Conservation (phyloP, 1,284 basidiomycete genomes). For the Pascua guehoae region DNA sequence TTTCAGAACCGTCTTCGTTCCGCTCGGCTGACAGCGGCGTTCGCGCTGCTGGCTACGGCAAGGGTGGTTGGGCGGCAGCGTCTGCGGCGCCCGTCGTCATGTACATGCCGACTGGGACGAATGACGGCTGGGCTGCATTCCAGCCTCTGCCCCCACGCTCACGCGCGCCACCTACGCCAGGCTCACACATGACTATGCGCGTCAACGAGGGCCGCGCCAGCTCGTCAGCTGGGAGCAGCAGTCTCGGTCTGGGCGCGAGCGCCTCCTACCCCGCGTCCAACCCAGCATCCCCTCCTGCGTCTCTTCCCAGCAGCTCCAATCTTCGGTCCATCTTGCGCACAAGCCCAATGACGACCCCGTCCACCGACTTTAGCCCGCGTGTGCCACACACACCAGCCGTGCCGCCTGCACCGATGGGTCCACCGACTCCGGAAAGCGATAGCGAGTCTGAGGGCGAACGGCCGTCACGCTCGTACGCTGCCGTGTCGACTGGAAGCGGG, state of each 20-base stretch:
- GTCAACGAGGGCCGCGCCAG: no score
- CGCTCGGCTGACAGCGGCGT: constrained; percentile 1
- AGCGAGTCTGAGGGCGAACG: neutral
- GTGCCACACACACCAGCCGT: no score
- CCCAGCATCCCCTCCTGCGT: no score
- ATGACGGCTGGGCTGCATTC: constrained; percentile 40
- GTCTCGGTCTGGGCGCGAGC: neutral
- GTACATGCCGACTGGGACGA: constrained; percentile 33
- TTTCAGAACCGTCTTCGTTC: constrained; percentile 20
- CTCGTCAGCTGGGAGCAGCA: constrained; percentile 3
- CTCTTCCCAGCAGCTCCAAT: no score
- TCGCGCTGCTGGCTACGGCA: constrained; percentile 27
- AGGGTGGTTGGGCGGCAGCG: constrained; percentile 44
- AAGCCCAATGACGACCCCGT: no score
- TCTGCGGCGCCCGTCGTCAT: constrained; percentile 35
- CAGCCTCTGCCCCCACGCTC: constrained; percentile 34
- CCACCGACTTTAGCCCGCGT: no score
- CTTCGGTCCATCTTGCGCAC: no score
- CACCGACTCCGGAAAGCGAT: no score
- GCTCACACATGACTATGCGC: neutral
- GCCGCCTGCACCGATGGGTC: no score
- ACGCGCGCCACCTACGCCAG: constrained; percentile 36
- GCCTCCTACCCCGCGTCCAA: no score
- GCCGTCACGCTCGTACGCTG: neutral
- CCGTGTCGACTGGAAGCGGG: neutral